Conservation (phyloP, 441 rosid species). For the Corymbia citriodora region DNA sequence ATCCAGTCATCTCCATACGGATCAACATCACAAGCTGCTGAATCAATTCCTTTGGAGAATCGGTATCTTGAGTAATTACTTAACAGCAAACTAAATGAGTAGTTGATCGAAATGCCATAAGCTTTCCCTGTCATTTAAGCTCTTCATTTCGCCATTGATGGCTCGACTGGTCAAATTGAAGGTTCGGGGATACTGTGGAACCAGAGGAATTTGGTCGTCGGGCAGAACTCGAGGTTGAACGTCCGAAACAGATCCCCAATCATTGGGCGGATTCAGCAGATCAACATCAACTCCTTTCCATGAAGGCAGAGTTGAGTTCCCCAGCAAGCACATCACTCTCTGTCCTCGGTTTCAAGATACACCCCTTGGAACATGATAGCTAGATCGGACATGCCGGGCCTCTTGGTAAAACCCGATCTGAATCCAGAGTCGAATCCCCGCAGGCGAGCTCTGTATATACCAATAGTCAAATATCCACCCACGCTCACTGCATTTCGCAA, state of each 20-base stretch:
- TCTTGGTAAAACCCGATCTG: neutral
- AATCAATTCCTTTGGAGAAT: neutral
- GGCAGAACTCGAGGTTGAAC: neutral
- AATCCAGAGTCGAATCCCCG: neutral
- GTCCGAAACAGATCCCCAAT: neutral
- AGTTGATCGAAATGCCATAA: neutral
- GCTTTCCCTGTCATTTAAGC: neutral
- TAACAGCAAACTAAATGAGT: neutral
- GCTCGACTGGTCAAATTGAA: constrained; percentile 10
- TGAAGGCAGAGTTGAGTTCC: constrained; percentile 3
- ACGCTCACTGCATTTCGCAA: neutral
- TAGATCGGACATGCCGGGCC: constrained; percentile 6
- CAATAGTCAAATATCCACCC: neutral
- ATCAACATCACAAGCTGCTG: constrained; percentile 1
- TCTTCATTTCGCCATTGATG: constrained; percentile 15
- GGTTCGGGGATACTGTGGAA: constrained; percentile 10
- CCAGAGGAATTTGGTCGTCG: constrained; percentile 8
- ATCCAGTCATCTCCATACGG: neutral
- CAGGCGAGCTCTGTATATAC: neutral
- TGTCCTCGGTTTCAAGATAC: constrained; percentile 11
- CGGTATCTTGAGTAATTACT: neutral
- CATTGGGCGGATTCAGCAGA: neutral
- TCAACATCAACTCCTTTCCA: too few species aligned
- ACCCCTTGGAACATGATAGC: constrained; percentile 10
- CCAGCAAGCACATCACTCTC: constrained; percentile 18